Base-by-base conservation (phyloP, 108 stramenopile species). In the Pelagomonas calceolata region DNA sequence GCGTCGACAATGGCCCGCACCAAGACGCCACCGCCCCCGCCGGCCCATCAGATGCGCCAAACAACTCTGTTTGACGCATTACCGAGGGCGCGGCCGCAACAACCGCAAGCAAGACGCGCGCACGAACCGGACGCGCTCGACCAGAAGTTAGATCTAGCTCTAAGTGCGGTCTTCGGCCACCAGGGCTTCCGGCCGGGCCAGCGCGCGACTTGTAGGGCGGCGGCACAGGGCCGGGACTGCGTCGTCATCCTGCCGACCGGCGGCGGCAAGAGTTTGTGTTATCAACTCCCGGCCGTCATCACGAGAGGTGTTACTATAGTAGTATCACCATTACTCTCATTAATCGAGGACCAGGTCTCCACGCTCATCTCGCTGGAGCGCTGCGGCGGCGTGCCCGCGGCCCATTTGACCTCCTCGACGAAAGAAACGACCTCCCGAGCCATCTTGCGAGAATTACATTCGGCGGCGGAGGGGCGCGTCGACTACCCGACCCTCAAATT, bases 211-310 rank as follows among this genome's bases (percentile, higher is more conserved):
- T 90, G 97, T 63, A 79, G 91, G 71, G 84, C 85, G 73, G 95
- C 97, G 33, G 83, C 98, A 77, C 46, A 75, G 32, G 93, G 94
- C 0, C 70, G 81, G 36, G 98, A 99, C 76, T 94, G 91, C 35
- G 98, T 99, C 75, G 96, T 97, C 21, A 81, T 99, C 43, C 97
- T 99, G 96, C 95, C 96, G 4, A 99, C 98, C 4, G 98, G 97
- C 29, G 97, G 96, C 31, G 97, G 97, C n/a, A 98, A 98, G 82
- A 78, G 73, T 29, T 72, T 97, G 15, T 94, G 94, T 76, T 98
- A 97, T 82, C 96, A 97, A 83, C 80, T 98, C 39, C 97, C 99
- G 21, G 97, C 95, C 14, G 92, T 91, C 88, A 92, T 93, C 72
- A 86, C 85, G 66, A 91, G 91, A 0, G 95, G 96, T 10, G 65